Evolutionary conservation across 1,139 yeast genomes (phyloP).

Genomic region (Blastobotrys arbuscula): DNA sequence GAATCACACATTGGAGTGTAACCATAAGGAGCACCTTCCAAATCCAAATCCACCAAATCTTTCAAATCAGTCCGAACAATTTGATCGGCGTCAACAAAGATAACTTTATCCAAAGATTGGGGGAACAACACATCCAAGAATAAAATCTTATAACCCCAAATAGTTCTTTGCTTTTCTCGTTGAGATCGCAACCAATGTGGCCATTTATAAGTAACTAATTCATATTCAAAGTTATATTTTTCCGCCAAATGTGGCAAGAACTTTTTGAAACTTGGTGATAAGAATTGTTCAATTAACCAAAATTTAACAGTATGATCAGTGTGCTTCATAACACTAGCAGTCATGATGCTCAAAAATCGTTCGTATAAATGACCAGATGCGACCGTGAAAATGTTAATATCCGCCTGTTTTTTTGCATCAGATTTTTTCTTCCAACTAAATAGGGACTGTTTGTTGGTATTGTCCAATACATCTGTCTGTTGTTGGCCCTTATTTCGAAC

Average conservation of each 20-base stretch:
- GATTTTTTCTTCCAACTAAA: conserved; percentile 7
- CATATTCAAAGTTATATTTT: conserved; percentile 57
- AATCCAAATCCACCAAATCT: conserved; percentile 58
- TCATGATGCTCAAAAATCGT: conserved; percentile 67
- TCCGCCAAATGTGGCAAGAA: conserved; percentile 58
- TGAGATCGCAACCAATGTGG: conserved; percentile 84
- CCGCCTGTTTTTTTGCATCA: conserved; percentile 39
- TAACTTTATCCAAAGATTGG: conserved; percentile 60
- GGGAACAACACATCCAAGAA: conserved; percentile 88
- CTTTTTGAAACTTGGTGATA: conserved; percentile 62
- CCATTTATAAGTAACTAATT: conserved; percentile 81
- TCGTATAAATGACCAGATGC: conserved; percentile 81
- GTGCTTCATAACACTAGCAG: conserved; percentile 62
- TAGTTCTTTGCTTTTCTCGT: conserved; percentile 65
- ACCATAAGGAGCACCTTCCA: conserved; percentile 77
- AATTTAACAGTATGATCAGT: conserved; percentile 64
- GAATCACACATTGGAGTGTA: conserved; percentile 88
- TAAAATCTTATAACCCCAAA: conserved; percentile 85
- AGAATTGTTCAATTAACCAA: conserved; percentile 79
- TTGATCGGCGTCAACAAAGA: conserved; percentile 85
- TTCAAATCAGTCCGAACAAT: conserved; percentile 67
- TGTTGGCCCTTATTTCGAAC: conserved; percentile 42
- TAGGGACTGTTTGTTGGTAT: conserved; percentile 13
- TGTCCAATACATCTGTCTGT: conserved; percentile 33
- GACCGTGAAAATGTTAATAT: conserved; percentile 74